Conservation (phyloP, 2,329 filamentous ascomycete species). For the Sclerotinia nivalis region DNA sequence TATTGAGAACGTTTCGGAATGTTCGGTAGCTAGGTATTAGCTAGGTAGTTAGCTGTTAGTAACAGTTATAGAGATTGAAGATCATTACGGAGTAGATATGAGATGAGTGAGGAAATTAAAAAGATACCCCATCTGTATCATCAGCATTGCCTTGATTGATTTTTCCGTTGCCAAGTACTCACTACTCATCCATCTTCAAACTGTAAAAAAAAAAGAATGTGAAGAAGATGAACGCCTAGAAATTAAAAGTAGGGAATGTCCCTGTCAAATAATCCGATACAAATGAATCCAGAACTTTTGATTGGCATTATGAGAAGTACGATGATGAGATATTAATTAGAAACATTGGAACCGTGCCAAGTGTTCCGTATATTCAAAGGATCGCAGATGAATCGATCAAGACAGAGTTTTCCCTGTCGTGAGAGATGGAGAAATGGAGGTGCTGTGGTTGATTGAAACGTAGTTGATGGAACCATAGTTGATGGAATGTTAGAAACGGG, state of each 20-base stretch:
- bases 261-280: background rate
- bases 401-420: slow-evolving; percentile 9
- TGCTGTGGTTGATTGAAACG: too few species aligned
- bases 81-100: background rate
- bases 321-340: slow-evolving; percentile 16
- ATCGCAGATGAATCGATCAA: background rate
- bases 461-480: background rate
- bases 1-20: background rate
- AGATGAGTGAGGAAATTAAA: background rate
- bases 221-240: background rate
- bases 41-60: background rate
- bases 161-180: background rate
- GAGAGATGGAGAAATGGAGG: background rate
- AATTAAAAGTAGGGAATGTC: background rate
- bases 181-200: background rate
- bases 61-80: background rate
- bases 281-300: background rate
- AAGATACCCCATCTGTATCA: background rate
- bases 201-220: background rate
- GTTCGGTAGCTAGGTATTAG: background rate
- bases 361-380: background rate
- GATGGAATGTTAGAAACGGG: background rate
- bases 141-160: background rate
- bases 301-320: background rate
- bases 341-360: slow-evolving; percentile 1